Conservation (phyloP, 495 filamentous ascomycete species). For the Xylaria acuta region DNA sequence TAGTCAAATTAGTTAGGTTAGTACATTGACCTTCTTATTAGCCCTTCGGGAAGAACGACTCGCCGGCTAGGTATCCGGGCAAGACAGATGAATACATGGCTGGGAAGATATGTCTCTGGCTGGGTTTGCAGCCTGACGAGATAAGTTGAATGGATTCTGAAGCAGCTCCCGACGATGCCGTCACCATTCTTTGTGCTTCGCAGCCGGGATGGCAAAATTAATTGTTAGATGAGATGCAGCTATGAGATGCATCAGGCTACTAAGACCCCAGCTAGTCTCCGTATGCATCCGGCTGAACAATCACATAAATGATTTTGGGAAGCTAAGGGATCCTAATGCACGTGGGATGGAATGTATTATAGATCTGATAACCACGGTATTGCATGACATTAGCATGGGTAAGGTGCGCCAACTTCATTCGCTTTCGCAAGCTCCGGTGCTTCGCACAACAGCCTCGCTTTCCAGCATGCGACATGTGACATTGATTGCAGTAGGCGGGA, state of each 20-base stretch:
- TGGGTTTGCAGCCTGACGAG: neutral
- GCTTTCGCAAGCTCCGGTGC: neutral
- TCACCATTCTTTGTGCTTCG: neutral
- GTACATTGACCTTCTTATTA: neutral
- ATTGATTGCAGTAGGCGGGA: neutral
- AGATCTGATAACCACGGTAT: neutral
- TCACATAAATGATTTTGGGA: neutral
- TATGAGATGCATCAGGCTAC: neutral
- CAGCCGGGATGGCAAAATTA: neutral
- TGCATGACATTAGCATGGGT: constrained; percentile 1
- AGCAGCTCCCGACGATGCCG: neutral
- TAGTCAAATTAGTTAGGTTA: neutral
- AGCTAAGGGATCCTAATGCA: neutral
- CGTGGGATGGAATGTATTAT: neutral
- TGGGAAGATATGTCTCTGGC: neutral
- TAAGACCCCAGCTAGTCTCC: neutral
- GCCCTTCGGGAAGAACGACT: neutral
- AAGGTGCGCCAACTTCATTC: constrained; percentile 4
- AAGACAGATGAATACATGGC: neutral
- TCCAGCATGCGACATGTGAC: constrained; percentile 3
- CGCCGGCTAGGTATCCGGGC: neutral
- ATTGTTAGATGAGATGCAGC: neutral
- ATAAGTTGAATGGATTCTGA: neutral
- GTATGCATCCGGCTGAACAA: neutral
- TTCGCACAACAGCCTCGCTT: constrained; percentile 18